These are phyloP conservation scores for Cryptococcus jaspeensis DNA, from an alignment of 1,284 basidiomycete species.

Conservation along the genomic window DNA sequence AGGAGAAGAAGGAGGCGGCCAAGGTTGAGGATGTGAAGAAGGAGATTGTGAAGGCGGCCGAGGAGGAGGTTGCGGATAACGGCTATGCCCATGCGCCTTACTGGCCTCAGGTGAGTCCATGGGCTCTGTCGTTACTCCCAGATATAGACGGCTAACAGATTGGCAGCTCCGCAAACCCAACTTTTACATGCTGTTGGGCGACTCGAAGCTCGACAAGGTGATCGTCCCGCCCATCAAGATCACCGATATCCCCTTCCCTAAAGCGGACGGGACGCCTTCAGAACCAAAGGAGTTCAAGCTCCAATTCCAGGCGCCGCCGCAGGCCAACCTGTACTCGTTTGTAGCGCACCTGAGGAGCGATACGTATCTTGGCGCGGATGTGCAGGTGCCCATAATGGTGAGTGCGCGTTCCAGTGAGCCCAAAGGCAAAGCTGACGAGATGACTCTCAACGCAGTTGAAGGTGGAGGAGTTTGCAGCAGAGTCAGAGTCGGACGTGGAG, in stretches of 20 bases:
- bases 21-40: constrained; percentile 53
- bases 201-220: constrained; percentile 83
- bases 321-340: constrained; percentile 84
- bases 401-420: constrained; percentile 34
- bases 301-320: constrained; percentile 91
- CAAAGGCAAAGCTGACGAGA: not conserved
- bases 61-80: constrained; percentile 53
- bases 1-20: constrained; percentile 58
- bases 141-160: constrained; percentile 1
- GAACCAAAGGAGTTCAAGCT: constrained; percentile 81
- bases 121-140: not conserved
- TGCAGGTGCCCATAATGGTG: constrained; percentile 68
- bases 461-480: constrained; percentile 68
- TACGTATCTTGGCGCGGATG: constrained; percentile 82
- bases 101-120: constrained; percentile 79
- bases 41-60: constrained; percentile 39
- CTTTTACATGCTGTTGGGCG: constrained; percentile 91
- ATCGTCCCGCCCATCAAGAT: constrained; percentile 89
- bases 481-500: constrained; percentile 60
- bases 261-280: constrained; percentile 57
- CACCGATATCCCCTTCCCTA: constrained; percentile 71
- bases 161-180: constrained; percentile 71
- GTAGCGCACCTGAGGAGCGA: constrained; percentile 82
- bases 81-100: constrained; percentile 85
- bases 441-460: constrained; percentile 61